Evolutionary conservation across 805 yeast species (phyloP).

Genomic region (Candida michaelii): DNA sequence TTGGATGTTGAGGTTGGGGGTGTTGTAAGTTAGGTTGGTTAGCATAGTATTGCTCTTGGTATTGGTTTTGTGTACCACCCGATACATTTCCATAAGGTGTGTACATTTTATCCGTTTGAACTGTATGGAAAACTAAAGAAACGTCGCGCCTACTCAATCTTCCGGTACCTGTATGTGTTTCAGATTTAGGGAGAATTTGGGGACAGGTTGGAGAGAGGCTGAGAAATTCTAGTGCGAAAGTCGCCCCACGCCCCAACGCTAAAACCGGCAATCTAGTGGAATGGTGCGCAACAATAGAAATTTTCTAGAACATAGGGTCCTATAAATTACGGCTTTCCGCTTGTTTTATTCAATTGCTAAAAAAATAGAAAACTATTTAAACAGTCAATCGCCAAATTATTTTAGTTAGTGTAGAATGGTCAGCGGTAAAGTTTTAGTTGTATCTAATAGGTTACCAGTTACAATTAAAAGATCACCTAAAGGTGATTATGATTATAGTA

Average conservation of each 20-base stretch:
- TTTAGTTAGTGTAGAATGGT: no score
- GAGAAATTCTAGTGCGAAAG: no score
- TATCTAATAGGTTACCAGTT: constrained; percentile 93
- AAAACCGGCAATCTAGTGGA: not conserved
- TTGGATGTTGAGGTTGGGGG: constrained; percentile 30
- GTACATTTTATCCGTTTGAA: constrained; percentile 26
- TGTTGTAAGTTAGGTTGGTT: constrained; percentile 24
- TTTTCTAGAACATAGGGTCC: not conserved
- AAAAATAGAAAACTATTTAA: no score
- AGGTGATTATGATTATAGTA: constrained; percentile 74
- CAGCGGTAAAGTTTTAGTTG: constrained; percentile 80
- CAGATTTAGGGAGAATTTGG: no score
- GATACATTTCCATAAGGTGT: constrained; percentile 37
- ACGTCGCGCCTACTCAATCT: no score
- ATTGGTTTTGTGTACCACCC: no score
- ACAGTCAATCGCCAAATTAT: not conserved
- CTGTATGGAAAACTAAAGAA: not conserved
- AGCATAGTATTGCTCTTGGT: not conserved
- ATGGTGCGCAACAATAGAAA: constrained; percentile 1
- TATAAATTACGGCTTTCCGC: not conserved
- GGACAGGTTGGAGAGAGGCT: no score
- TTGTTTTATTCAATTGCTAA: not conserved
- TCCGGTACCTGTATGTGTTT: no score
- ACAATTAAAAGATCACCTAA: constrained; percentile 67
- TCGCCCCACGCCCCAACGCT: no score